These are phyloP conservation scores for Dactylellina sp. DNA, from an alignment of 2,329 filamentous ascomycete species.

Conservation along the genomic window DNA sequence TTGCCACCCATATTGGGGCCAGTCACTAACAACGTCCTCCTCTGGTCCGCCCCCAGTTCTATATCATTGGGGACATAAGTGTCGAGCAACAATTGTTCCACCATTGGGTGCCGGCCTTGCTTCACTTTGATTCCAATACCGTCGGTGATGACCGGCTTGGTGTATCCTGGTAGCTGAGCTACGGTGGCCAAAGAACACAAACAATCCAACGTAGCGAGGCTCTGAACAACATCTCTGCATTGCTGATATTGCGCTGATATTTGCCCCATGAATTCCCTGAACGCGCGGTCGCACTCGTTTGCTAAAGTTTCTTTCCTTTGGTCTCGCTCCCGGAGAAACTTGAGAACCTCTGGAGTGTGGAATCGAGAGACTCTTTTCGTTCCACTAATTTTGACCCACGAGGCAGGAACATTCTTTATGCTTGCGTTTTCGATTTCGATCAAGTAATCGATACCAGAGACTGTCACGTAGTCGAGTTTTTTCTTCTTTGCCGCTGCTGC, in stretches of 20 bases:
- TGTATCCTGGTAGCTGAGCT: conserved; percentile 87
- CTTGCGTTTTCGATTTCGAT: conserved; percentile 85
- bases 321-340: conserved; percentile 85
- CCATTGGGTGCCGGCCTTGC: conserved; percentile 90
- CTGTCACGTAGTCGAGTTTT: conserved; percentile 81
- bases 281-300: conserved; percentile 89
- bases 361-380: conserved; percentile 94
- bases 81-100: conserved; percentile 86
- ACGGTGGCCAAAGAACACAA: conserved; percentile 86
- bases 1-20: conserved; percentile 99
- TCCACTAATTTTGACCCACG: conserved; percentile 93
- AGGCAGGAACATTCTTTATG: conserved; percentile 87
- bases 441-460: conserved; percentile 87
- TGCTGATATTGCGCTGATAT: conserved; percentile 88
- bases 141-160: conserved; percentile 76
- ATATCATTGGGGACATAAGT: conserved; percentile 93
- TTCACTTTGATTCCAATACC: conserved; percentile 76
- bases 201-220: conserved; percentile 88
- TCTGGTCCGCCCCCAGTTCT: conserved; percentile 73
- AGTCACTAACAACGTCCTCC: conserved; percentile 85
- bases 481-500: conserved; percentile 77
- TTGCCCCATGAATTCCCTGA: conserved; percentile 75
- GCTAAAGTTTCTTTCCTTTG: conserved; percentile 94
- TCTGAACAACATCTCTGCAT: conserved; percentile 86
- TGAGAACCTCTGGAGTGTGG: conserved; percentile 90